Evolutionary conservation across 169 alveolate genomes (phyloP).

Genomic region (Plasmodium coatneyi): DNA sequence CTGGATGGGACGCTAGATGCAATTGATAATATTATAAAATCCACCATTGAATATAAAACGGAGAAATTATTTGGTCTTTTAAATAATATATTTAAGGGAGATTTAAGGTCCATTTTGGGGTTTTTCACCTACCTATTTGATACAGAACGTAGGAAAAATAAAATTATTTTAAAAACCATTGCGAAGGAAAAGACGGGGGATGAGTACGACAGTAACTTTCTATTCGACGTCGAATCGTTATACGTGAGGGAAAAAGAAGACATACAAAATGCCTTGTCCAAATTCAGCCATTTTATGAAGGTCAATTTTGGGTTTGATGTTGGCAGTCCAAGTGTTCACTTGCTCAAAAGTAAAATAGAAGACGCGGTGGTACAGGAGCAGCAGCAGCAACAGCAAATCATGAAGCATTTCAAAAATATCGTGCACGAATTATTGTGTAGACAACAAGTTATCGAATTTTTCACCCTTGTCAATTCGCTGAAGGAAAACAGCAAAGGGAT

Average conservation of each 20-base stretch:
- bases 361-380: background rate
- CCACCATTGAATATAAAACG: conserved; percentile 20
- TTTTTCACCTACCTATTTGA: conserved; percentile 12
- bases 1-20: background rate
- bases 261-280: conserved; percentile 1
- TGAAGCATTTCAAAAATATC: background rate
- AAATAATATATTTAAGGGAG: conserved; percentile 1
- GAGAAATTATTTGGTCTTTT: background rate
- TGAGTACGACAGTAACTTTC: background rate
- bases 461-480: background rate
- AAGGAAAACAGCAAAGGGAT: background rate
- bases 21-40: background rate
- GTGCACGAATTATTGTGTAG: conserved; percentile 30
- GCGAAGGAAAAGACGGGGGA: background rate
- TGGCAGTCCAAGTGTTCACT: background rate
- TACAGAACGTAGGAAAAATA: background rate
- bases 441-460: background rate
- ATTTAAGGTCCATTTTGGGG: conserved; percentile 11
- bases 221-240: conserved; percentile 16
- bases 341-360: background rate
- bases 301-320: background rate
- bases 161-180: background rate
- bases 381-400: background rate
- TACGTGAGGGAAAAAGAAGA: conserved; percentile 2
- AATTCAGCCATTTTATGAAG: conserved; percentile 1